Conservation (phyloP, 1,284 basidiomycete species). For the Cutaneotrichosporon dermatis region DNA sequence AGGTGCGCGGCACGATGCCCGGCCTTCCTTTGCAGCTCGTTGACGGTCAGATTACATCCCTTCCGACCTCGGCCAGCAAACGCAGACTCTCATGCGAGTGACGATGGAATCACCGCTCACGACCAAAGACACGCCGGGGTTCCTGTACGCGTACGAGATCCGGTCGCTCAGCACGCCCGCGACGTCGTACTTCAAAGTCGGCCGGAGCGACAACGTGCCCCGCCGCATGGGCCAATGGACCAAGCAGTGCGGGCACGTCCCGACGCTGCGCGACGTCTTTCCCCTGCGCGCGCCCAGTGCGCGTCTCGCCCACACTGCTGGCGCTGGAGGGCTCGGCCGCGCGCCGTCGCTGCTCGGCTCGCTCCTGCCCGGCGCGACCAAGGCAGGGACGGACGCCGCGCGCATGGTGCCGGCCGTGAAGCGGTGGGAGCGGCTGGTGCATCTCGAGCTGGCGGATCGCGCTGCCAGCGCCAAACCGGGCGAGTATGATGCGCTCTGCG, state of each 20-base stretch:
- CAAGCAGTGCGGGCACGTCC: slow-evolving; percentile 42
- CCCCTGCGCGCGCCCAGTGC: slow-evolving; percentile 22
- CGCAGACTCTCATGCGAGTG: slow-evolving; percentile 43
- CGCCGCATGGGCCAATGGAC: slow-evolving; percentile 47
- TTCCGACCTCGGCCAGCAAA: slow-evolving; percentile 42
- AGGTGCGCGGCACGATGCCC: too few relatives aligned
- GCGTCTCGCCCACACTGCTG: not conserved
- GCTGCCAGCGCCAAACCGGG: slow-evolving; percentile 9
- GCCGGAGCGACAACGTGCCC: slow-evolving; percentile 47
- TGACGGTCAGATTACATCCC: slow-evolving; percentile 37
- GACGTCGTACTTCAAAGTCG: slow-evolving; percentile 45
- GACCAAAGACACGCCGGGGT: slow-evolving; percentile 43
- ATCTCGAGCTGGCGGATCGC: slow-evolving; percentile 46
- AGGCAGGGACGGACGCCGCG: slow-evolving; percentile 12
- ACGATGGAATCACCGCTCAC: slow-evolving; percentile 47
- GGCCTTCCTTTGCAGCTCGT: not conserved
- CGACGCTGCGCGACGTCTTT: slow-evolving; percentile 45
- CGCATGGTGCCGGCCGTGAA: slow-evolving; percentile 34
- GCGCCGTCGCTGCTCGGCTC: slow-evolving; percentile 14
- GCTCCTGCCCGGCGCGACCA: slow-evolving; percentile 36
- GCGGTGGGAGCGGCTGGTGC: slow-evolving; percentile 46
- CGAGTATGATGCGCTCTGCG: slow-evolving; percentile 21
- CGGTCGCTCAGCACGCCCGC: slow-evolving; percentile 31
- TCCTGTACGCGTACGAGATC: slow-evolving; percentile 48
- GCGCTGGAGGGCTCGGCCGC: not conserved